Evolutionary conservation across 192 early-diverging fungal species (phyloP), one percentile per base, ranked within the genome.

Genomic region (Mortierella claussenii): DNA sequence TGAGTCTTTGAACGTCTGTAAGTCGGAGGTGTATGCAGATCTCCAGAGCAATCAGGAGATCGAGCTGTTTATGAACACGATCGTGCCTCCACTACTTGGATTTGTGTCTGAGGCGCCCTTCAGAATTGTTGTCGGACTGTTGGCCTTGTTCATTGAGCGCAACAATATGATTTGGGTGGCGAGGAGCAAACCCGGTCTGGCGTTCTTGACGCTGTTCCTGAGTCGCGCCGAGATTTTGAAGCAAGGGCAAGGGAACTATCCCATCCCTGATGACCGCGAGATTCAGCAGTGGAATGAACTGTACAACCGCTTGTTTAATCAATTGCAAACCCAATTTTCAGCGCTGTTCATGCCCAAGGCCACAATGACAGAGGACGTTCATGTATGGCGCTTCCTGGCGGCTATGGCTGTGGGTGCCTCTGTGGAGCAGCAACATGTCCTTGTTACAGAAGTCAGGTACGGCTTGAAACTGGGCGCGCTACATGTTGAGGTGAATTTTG

Each of bases 371-470:
- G 89, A 95, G 73, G 96, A 98, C 75, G 85, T 95, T 30, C 94
- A 96, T 68, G 92, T 98, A 18, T 99, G 97, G 97, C 96, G 98
- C 70, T 99, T 99, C 65, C 82, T 99, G 79, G 95, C 97, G 0
- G 93, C 96, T 0, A 91, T 99, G 85, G 97, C 97, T 2, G 90
- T 96, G 1, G 92, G 95, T 12, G 97, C 97, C 0, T 92, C 93
- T 1, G 90, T 93, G 53, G 97, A 99, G 31, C 96, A 98, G 82
- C 97, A 99, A 82, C 89, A 93, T 37, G 82, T 93, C 24, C 81
- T 99, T 31, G 91, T 99, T 20, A 91, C 93, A 0, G 96, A 97
- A 87, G 92, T 94, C 37, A 82, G 94, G 82, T 92, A 89, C 3
- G 52, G 49, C 21, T 40, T 40, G 7, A 40, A n/a, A n/a, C n/a